Evolutionary conservation across 75 land plant species (phyloP).

Genomic region (Pinus taeda): DNA sequence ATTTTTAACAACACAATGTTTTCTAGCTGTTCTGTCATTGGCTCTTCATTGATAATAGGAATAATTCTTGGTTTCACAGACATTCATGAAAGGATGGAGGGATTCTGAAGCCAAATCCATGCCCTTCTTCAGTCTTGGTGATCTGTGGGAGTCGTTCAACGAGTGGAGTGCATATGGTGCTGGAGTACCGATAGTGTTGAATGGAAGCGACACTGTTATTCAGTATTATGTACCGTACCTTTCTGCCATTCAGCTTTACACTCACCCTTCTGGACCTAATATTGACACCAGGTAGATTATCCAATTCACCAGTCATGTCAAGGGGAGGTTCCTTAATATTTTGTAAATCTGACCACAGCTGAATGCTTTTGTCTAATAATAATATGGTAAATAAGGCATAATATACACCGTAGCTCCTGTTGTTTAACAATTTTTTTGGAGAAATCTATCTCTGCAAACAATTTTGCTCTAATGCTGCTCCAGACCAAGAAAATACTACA

Average conservation of each 20-base stretch:
- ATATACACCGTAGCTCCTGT: no score
- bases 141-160: conserved; percentile 51
- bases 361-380: no score
- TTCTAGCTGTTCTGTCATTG: background rate
- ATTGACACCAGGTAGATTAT: conserved; percentile 20
- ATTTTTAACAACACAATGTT: background rate
- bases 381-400: no score
- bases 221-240: conserved; percentile 64
- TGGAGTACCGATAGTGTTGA: conserved; percentile 49
- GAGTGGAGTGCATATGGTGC: conserved; percentile 71
- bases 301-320: background rate
- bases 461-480: no score
- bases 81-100: conserved; percentile 24
- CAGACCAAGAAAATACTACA: no score
- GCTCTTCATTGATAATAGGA: background rate
- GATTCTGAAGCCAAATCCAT: conserved; percentile 14
- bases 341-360: no score
- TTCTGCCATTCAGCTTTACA: conserved; percentile 58
- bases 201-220: conserved; percentile 33
- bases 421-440: no score
- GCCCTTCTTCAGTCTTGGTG: conserved; percentile 33
- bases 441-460: no score
- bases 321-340: no score
- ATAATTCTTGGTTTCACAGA: conserved; percentile 13
- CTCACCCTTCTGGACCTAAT: conserved; percentile 15